These are phyloP conservation scores for Exophiala mesophila DNA, from an alignment of 2,329 filamentous ascomycete species.

Conservation along the genomic window DNA sequence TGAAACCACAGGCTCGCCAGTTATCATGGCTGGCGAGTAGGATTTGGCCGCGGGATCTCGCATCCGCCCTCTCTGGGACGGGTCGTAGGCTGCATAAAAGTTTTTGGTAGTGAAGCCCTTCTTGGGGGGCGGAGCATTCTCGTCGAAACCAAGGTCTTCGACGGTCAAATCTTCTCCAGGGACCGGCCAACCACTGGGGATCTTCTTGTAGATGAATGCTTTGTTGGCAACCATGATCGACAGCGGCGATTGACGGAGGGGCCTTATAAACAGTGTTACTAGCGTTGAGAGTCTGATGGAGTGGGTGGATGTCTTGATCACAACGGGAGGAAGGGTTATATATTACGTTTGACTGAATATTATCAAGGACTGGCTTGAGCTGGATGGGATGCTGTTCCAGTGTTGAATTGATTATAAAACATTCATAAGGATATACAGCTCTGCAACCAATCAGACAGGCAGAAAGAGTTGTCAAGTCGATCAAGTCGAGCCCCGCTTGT, in stretches of 20 bases:
- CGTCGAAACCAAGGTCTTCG: constrained; percentile 64
- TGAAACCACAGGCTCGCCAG: constrained; percentile 53
- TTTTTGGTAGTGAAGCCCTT: constrained; percentile 64
- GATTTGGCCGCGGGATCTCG: constrained; percentile 56
- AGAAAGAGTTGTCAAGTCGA: no score
- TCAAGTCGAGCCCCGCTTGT: no score
- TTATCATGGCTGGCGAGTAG: constrained; percentile 56
- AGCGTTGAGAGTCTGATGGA: background rate
- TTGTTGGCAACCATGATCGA: constrained; percentile 56
- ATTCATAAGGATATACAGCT: no score
- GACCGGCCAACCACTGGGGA: constrained; percentile 63
- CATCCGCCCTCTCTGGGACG: constrained; percentile 72
- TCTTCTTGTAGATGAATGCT: constrained; percentile 65
- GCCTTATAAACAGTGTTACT: no score
- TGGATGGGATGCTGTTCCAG: no score
- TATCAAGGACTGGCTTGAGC: no score
- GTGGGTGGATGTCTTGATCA: background rate
- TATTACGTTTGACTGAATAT: no score
- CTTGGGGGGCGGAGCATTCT: constrained; percentile 46
- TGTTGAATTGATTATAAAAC: no score
- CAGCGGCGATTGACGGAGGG: no score
- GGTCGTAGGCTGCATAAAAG: constrained; percentile 67
- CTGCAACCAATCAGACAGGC: no score
- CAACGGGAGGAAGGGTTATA: no score
- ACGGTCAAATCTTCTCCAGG: constrained; percentile 65